phyloP scores from a whole-genome alignment of 139 green algal species.

The Haematococcus sp. region DNA sequence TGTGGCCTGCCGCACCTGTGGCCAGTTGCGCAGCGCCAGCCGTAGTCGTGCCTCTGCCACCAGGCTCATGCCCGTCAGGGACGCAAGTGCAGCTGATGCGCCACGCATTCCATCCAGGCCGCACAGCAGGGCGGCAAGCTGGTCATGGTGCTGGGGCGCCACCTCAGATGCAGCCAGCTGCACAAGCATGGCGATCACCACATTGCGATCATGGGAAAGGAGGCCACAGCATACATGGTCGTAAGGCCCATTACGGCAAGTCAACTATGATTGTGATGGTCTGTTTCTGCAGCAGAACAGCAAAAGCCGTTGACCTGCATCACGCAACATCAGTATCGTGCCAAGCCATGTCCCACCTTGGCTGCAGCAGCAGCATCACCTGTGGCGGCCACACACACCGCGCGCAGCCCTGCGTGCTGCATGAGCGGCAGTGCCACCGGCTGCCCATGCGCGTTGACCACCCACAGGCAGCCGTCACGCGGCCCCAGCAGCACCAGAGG shows the following conservation, averaged over 20 bases:
- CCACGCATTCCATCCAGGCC: not conserved
- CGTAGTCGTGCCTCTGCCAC: slow-evolving; percentile 17
- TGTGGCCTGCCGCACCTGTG: too few species aligned
- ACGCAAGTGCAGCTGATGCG: not conserved
- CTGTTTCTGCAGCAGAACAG: too few species aligned
- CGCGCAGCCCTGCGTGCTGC: slow-evolving; percentile 26
- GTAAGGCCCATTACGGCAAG: too few species aligned
- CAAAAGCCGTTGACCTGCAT: too few species aligned
- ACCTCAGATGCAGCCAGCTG: not conserved
- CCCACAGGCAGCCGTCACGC: slow-evolving; percentile 40
- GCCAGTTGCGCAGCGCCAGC: slow-evolving; percentile 16
- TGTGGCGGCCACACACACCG: slow-evolving; percentile 18
- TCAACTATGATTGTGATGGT: too few species aligned
- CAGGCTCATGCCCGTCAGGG: slow-evolving; percentile 11
- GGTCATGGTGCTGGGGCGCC: not conserved
- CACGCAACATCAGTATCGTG: too few species aligned
- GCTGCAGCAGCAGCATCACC: slow-evolving; percentile 35
- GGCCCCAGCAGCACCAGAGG: slow-evolving; percentile 42
- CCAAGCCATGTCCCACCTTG: slow-evolving; percentile 9
- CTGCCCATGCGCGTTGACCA: slow-evolving; percentile 42
- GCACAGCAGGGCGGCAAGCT: not conserved
- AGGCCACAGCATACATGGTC: too few species aligned
- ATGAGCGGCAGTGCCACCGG: slow-evolving; percentile 32
- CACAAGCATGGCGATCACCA: not conserved
- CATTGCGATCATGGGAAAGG: not conserved